These are phyloP conservation scores for Geotrichum australiense DNA, from an alignment of 1,139 yeast species.

Conservation along the genomic window DNA sequence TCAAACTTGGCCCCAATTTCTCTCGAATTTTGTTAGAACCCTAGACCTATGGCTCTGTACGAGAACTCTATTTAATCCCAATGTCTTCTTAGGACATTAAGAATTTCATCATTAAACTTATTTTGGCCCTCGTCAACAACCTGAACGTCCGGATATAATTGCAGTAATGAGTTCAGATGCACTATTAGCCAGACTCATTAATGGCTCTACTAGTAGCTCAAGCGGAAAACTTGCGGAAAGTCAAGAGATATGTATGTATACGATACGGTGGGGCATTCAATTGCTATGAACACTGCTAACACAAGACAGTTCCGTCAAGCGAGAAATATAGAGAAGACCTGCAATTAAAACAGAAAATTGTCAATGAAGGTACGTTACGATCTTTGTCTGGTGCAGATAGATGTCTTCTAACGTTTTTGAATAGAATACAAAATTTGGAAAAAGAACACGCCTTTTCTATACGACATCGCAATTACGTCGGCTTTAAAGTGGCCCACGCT, in stretches of 20 bases:
- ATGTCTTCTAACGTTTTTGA: neutral
- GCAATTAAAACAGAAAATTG: conserved; percentile 42
- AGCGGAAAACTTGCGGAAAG: conserved; percentile 10
- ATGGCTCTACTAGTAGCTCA: conserved; percentile 5
- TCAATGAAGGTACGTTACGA: conserved; percentile 37
- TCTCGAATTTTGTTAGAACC: too few relatives aligned
- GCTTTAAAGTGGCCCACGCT: conserved; percentile 54
- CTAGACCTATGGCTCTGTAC: too few relatives aligned
- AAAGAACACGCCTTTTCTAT: conserved; percentile 79
- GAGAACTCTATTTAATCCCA: too few relatives aligned
- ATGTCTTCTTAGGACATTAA: too few relatives aligned
- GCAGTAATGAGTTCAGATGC: conserved; percentile 17
- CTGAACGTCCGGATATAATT: neutral
- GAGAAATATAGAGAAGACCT: conserved; percentile 37
- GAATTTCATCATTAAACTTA: too few relatives aligned
- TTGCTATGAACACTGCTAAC: neutral
- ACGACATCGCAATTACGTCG: conserved; percentile 66
- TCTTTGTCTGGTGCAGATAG: conserved; percentile 9
- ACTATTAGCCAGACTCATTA: conserved; percentile 15
- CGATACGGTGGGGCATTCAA: neutral
- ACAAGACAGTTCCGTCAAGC: conserved; percentile 13
- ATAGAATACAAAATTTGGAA: conserved; percentile 54
- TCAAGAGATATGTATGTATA: conserved; percentile 11
- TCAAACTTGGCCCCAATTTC: too few relatives aligned
- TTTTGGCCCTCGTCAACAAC: conserved; percentile 1